phyloP scores from a whole-genome alignment of 1,284 basidiomycete genomes.

The Exobasidium cylindrosporum region DNA sequence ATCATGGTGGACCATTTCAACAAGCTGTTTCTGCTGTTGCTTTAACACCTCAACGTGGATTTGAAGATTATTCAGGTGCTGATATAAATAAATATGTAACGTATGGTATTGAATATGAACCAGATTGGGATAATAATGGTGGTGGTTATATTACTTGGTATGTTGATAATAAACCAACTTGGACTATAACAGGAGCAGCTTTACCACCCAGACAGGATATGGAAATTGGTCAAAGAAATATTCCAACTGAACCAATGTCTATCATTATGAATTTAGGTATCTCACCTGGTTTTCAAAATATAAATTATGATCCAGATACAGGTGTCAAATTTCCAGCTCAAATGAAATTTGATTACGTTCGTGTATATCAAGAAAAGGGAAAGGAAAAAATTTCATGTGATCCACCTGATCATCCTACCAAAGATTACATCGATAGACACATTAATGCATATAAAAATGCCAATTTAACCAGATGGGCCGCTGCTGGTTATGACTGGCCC shows the following conservation, averaged over 20 bases:
- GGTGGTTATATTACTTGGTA: constrained; percentile 48
- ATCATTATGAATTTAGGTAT: constrained; percentile 27
- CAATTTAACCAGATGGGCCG: constrained; percentile 40
- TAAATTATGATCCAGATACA: constrained; percentile 26
- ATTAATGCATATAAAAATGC: constrained; percentile 44
- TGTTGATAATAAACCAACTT: constrained; percentile 49
- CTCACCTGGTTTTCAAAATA: constrained; percentile 42
- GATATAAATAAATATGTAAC: constrained; percentile 20
- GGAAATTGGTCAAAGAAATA: constrained; percentile 39
- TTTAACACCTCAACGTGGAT: constrained; percentile 39
- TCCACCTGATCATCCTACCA: constrained; percentile 46
- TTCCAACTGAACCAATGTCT: constrained; percentile 32
- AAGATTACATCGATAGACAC: constrained; percentile 45
- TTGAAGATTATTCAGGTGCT: constrained; percentile 1
- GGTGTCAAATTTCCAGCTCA: constrained; percentile 34
- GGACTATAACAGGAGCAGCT: constrained; percentile 37
- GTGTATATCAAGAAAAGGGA: constrained; percentile 39
- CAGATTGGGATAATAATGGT: constrained; percentile 41
- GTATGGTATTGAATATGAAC: constrained; percentile 52
- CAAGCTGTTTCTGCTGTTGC: constrained; percentile 51
- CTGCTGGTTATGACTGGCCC: constrained; percentile 33
- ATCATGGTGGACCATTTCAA: constrained; percentile 47
- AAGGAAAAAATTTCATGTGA: constrained; percentile 37
- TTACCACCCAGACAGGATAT: constrained; percentile 25
- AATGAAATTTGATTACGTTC: constrained; percentile 44